A percentile compares a stretch with the other conserved stretches of the same genome.
These are phyloP conservation scores for Lactarius tabidus DNA, from an alignment of 768 basidiomycete species.

Conservation along the genomic window DNA sequence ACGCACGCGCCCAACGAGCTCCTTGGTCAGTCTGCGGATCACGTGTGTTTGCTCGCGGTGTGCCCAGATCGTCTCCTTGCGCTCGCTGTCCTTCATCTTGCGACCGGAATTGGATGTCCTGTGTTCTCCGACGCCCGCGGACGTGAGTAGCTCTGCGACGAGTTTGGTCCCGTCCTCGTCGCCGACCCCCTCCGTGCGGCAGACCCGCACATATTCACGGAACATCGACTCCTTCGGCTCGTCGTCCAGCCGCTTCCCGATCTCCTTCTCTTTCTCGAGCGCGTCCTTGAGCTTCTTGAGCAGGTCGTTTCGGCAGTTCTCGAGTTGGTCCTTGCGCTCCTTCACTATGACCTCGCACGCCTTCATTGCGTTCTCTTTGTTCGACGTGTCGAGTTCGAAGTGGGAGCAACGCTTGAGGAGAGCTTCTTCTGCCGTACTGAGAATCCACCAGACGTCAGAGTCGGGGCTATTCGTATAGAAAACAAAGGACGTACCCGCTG, in stretches of 20 bases:
- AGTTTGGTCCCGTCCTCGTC: constrained; percentile 72
- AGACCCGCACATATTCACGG: constrained; percentile 69
- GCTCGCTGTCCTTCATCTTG: constrained; percentile 49
- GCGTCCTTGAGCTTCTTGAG: constrained; percentile 60
- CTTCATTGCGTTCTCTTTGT: constrained; percentile 72
- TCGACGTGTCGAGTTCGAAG: constrained; percentile 76
- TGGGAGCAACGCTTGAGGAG: constrained; percentile 94
- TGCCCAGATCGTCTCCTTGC: constrained; percentile 70
- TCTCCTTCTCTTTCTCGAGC: constrained; percentile 61
- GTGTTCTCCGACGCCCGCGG: constrained; percentile 48
- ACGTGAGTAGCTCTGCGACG: constrained; percentile 53
- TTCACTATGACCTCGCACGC: constrained; percentile 90
- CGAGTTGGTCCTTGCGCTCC: constrained; percentile 74
- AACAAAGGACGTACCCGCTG: constrained; percentile 44
- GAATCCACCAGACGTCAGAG: background rate
- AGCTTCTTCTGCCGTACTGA: constrained; percentile 84
- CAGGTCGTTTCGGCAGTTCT: constrained; percentile 74
- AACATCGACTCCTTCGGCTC: constrained; percentile 68
- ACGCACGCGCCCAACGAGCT: constrained; percentile 84
- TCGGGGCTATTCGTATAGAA: background rate
- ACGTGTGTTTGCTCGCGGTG: constrained; percentile 86
- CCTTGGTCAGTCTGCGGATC: constrained; percentile 79
- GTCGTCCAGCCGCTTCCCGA: constrained; percentile 41
- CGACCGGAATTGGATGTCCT: constrained; percentile 18
- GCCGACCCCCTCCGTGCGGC: constrained; percentile 64